phyloP scores from a whole-genome alignment of 2,329 filamentous ascomycete species.

The Hypomyces rosellus region DNA sequence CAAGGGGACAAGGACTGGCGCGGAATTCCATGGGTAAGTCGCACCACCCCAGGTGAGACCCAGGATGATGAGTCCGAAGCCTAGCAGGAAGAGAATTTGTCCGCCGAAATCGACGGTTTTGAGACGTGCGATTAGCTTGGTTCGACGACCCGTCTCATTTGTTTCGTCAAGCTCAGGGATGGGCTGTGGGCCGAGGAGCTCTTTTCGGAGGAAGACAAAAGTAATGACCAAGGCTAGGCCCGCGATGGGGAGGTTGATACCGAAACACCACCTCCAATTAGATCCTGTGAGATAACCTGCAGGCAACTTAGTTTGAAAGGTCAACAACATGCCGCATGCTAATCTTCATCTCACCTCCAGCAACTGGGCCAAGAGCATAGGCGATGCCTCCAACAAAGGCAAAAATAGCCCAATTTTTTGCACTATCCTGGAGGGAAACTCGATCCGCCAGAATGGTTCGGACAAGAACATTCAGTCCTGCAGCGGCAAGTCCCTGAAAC shows the following conservation, averaged over 20 bases:
- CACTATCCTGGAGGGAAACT: constrained; percentile 55
- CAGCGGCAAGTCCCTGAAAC: constrained; percentile 55
- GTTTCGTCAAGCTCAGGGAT: constrained; percentile 40
- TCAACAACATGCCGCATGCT: too few relatives aligned
- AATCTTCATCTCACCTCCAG: constrained; percentile 40
- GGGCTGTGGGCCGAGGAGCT: constrained; percentile 49
- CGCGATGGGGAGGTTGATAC: constrained; percentile 53
- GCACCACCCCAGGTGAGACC: constrained; percentile 51
- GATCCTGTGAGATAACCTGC: constrained; percentile 43
- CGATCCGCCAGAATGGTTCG: constrained; percentile 60
- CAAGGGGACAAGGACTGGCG: constrained; percentile 43
- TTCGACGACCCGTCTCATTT: constrained; percentile 24
- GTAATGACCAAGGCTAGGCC: constrained; percentile 45
- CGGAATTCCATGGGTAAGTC: constrained; percentile 44
- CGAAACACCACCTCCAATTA: constrained; percentile 63
- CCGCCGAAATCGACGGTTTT: constrained; percentile 51
- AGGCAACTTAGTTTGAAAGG: background rate
- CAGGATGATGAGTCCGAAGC: constrained; percentile 48
- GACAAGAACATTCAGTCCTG: constrained; percentile 55
- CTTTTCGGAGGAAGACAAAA: constrained; percentile 50
- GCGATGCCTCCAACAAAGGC: constrained; percentile 52
- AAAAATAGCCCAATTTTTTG: constrained; percentile 57
- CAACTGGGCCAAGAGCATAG: constrained; percentile 55
- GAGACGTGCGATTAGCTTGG: constrained; percentile 38
- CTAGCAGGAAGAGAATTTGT: constrained; percentile 49